phyloP scores from a whole-genome alignment of 306 rosid species.

The Cicer yamashitae region DNA sequence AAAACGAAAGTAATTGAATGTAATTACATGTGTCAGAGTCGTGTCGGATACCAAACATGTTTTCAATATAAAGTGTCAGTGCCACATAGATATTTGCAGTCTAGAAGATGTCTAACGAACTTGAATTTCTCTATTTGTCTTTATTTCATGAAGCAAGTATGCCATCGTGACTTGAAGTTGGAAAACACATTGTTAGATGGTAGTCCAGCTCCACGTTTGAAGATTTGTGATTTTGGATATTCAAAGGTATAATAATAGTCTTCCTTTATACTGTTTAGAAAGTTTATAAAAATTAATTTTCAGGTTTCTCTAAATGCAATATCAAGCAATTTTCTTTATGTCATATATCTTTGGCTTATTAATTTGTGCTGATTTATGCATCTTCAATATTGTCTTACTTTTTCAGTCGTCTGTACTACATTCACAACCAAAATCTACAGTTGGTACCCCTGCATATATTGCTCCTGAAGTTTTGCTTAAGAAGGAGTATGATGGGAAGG shows the following conservation, averaged over 20 bases:
- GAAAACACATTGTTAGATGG: constrained; percentile 96
- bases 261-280: constrained; percentile 7
- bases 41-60: no score
- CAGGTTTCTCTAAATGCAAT: constrained; percentile 12
- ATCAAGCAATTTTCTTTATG: constrained; percentile 13
- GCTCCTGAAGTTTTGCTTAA: constrained; percentile 97
- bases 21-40: no score
- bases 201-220: constrained; percentile 92
- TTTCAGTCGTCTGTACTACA: constrained; percentile 90
- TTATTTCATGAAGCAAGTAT: constrained; percentile 78
- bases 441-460: constrained; percentile 96
- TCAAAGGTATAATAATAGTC: constrained; percentile 68
- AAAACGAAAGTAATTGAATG: no score
- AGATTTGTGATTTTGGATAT: constrained; percentile 95
- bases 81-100: no score
- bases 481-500: constrained; percentile 99
- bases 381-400: constrained; percentile 34
- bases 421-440: constrained; percentile 97
- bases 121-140: constrained; percentile 36
- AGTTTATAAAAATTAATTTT: constrained; percentile 17
- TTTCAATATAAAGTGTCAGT: no score
- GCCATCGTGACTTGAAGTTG: constrained; percentile 94
- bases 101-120: constrained; percentile 29
- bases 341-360: neutral
- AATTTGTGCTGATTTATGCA: constrained; percentile 40